phyloP scores from a whole-genome alignment of 2,329 filamentous ascomycete species.

The Penicillium freii region DNA sequence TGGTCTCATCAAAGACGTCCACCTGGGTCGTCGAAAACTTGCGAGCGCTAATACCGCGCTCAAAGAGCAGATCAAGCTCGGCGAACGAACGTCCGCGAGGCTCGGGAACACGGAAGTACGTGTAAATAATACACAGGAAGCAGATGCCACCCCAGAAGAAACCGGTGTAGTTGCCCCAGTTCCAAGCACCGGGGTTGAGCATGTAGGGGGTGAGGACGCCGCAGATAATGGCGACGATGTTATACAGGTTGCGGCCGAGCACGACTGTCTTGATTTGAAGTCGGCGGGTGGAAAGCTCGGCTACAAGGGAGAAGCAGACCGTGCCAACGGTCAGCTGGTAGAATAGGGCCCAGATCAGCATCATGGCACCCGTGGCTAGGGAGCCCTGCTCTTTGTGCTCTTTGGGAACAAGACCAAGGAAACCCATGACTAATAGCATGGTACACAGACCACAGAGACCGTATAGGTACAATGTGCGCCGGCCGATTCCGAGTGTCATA shows the following conservation, averaged over 20 bases:
- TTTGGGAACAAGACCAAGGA: conserved; percentile 70
- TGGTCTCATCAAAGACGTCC: conserved; percentile 53
- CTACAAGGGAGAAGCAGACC: conserved; percentile 84
- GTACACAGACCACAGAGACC: conserved; percentile 69
- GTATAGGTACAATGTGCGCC: conserved; percentile 71
- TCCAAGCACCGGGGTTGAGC: conserved; percentile 82
- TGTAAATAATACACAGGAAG: conserved; percentile 77
- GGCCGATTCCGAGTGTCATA: conserved; percentile 72
- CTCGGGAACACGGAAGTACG: conserved; percentile 78
- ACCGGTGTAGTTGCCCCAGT: conserved; percentile 83
- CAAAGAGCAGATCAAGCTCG: conserved; percentile 82
- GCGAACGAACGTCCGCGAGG: conserved; percentile 78
- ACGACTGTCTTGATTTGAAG: conserved; percentile 91
- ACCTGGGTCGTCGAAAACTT: conserved; percentile 64
- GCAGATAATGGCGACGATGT: conserved; percentile 77
- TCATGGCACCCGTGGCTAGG: conserved; percentile 78
- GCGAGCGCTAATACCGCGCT: conserved; percentile 66
- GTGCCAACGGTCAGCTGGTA: conserved; percentile 88
- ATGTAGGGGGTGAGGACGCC: conserved; percentile 86
- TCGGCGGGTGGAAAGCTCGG: conserved; percentile 76
- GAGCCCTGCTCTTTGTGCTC: conserved; percentile 60
- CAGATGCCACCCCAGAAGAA: conserved; percentile 87
- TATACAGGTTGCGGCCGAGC: conserved; percentile 76
- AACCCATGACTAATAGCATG: conserved; percentile 82
- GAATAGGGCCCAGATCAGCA: conserved; percentile 76